phyloP scores from a whole-genome alignment of 805 yeast species.

The Hanseniaspora occidentalis region DNA sequence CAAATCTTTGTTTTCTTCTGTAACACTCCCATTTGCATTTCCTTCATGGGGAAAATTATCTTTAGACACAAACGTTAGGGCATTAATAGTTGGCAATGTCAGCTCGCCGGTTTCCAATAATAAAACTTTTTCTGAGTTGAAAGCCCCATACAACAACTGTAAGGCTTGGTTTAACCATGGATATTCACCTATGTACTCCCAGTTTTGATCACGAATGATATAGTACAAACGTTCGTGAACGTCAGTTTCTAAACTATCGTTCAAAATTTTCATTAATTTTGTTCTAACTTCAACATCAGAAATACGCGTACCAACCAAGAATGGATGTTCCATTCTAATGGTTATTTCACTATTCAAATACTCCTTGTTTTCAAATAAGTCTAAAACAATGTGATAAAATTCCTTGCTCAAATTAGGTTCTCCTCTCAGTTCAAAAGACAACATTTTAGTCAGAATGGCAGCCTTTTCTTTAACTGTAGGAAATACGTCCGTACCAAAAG shows the following conservation, averaged over 20 bases:
- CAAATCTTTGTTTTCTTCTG: constrained; percentile 14
- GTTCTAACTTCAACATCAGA: constrained; percentile 64
- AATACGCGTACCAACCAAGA: constrained; percentile 82
- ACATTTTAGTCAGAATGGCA: constrained; percentile 84
- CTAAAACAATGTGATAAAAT: constrained; percentile 77
- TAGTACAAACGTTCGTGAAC: constrained; percentile 71
- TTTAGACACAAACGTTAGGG: constrained; percentile 16
- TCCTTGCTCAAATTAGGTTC: constrained; percentile 66
- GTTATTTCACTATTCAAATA: constrained; percentile 79
- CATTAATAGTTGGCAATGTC: constrained; percentile 39
- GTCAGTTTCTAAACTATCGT: constrained; percentile 65
- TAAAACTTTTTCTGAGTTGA: constrained; percentile 39
- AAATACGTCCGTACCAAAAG: constrained; percentile 73
- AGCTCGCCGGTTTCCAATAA: constrained; percentile 34
- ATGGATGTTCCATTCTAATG: constrained; percentile 92
- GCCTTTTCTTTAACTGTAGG: constrained; percentile 96
- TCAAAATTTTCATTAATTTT: constrained; percentile 67
- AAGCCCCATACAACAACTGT: constrained; percentile 72
- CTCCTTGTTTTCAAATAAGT: constrained; percentile 69
- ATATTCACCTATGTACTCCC: constrained; percentile 91
- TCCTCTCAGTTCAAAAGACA: constrained; percentile 81
- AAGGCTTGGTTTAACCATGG: constrained; percentile 93
- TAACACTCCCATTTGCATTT: constrained; percentile 11
- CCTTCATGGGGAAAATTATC: constrained; percentile 14
- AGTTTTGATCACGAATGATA: constrained; percentile 86